phyloP scores from a whole-genome alignment of 768 basidiomycete species.

The Tylopilus sp. region DNA sequence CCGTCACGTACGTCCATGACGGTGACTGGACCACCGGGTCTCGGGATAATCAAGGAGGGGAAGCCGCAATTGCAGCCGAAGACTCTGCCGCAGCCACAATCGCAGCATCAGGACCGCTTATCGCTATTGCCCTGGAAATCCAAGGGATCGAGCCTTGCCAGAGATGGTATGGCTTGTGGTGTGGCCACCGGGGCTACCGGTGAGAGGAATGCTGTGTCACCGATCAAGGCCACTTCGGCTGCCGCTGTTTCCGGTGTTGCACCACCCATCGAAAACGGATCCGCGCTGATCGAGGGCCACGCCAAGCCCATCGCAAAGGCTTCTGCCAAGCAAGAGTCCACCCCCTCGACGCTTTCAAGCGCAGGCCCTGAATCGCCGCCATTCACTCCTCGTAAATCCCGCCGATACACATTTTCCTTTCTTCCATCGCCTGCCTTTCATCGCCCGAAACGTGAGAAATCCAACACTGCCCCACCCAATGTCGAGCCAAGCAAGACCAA shows the following conservation, averaged over 20 bases:
- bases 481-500: not conserved
- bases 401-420: slow-evolving; percentile 26
- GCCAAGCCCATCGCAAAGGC: not conserved
- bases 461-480: not conserved
- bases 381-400: slow-evolving; percentile 8
- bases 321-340: not conserved
- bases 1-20: not conserved
- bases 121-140: slow-evolving; percentile 25
- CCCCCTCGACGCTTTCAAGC: not conserved
- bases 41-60: not conserved
- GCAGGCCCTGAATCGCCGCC: not conserved
- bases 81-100: not conserved
- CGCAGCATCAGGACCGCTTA: slow-evolving; percentile 13
- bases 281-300: not conserved
- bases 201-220: not conserved
- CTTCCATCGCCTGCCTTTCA: slow-evolving; percentile 19
- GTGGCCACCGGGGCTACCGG: not conserved
- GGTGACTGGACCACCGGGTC: not conserved
- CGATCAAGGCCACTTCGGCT: not conserved
- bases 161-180: not conserved
- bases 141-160: slow-evolving; percentile 8
- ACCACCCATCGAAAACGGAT: not conserved
- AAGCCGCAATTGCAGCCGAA: not conserved
- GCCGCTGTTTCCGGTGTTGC: not conserved
- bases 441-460: slow-evolving; percentile 19